Evolutionary conservation across 2,329 filamentous ascomycete genomes (phyloP), one percentile per base, ranked within the genome.

Genomic region (Penicillium sp.): DNA sequence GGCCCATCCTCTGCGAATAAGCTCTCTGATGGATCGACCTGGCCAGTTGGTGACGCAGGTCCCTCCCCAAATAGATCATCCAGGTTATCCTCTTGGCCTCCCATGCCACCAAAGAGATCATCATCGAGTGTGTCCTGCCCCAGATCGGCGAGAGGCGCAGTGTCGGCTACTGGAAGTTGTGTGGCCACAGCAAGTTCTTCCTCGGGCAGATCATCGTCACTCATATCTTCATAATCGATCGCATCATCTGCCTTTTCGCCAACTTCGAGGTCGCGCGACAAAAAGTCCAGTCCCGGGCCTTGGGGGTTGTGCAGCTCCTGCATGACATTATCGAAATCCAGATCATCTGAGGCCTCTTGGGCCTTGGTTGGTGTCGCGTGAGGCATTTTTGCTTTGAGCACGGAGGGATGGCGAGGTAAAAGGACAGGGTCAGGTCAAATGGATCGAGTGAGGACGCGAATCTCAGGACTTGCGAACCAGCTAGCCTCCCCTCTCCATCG

Each of bases 221-320:
- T 84, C 45, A 96, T 89, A 57, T 95, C 86, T 59, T 85, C 87
- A 54, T 75, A 98, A 59, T 98, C 92, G 45, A 92, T 69, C 27
- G 92, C 92, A 66, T 96, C 85, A 43, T 88, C 88, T 37, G 88
- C 90, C 65, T 98, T 98, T 61, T 87, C 84, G 13, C 73, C 75
- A 7, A 62, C 59, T 16, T 68, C 64, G 16, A 68, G 41, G 8
- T 67, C 65, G 42, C 65, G 53, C 26, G 51, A 48, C 47, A 68
- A 44, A 37, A 68, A 67, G 38, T 70, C 67, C 16, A 67, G 55
- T 22, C 60, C 52, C 17, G 59, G 51, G 36, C 50, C 50, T 25
- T 60, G 56, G 26, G 62, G 60, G n/a, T 54, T 64, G 42, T 66
- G 66, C 49, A 68, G 57, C 42, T 64, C 57, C 42, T 55, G 56